These are phyloP conservation scores for Fraxinus velutina DNA, from an alignment of 305 asterid genomes.

Conservation along the genomic window DNA sequence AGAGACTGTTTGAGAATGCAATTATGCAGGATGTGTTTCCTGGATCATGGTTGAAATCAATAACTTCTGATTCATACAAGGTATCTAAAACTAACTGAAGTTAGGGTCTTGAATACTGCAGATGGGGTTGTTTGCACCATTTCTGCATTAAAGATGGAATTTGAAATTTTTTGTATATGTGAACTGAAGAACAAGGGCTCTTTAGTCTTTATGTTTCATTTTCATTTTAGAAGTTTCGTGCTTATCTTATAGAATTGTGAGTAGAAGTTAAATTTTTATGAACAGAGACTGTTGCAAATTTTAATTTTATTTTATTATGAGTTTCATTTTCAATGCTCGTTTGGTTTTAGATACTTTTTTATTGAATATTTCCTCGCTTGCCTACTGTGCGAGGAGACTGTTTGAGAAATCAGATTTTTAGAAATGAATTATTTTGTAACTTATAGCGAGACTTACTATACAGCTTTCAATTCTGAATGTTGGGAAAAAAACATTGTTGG, in stretches of 20 bases:
- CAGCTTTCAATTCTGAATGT: not conserved
- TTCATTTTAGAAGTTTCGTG: conserved; percentile 4
- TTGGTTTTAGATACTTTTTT: not conserved
- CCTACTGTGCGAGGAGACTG: not conserved
- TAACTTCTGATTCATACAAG: conserved; percentile 4
- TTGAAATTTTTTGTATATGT: conserved; percentile 32
- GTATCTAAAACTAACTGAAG: not conserved
- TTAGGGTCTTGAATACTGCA: not conserved
- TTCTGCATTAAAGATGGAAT: not conserved
- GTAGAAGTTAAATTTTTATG: conserved; percentile 21
- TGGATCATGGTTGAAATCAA: not conserved
- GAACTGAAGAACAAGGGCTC: conserved; percentile 26
- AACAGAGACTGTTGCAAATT: not conserved
- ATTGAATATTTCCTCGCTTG: not conserved
- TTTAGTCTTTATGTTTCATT: conserved; percentile 6
- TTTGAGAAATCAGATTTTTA: not conserved
- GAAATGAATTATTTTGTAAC: not conserved
- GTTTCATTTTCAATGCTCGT: not conserved
- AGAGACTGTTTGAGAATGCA: not conserved
- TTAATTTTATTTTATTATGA: conserved; percentile 11
- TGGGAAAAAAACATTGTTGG: not conserved
- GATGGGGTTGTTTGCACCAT: not conserved
- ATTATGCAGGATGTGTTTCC: conserved; percentile 19
- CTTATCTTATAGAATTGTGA: conserved; percentile 12
- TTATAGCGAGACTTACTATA: not conserved